Evolutionary conservation across 768 basidiomycete species (phyloP).

Genomic region (Trametes cubensis): DNA sequence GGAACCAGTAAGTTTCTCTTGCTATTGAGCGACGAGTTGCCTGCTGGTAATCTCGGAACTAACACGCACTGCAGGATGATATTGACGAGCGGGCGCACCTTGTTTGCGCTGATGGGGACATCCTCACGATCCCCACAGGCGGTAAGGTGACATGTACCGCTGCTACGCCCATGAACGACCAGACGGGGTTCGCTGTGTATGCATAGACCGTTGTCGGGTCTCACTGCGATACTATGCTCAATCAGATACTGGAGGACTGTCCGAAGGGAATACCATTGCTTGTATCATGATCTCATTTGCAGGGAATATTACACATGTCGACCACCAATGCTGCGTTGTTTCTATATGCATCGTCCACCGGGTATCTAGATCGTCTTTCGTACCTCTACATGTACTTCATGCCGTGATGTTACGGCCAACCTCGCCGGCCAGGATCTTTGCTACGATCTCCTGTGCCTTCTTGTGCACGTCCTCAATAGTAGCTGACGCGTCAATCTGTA

Average conservation of each 20-base stretch:
- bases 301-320: conserved; percentile 5
- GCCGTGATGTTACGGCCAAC: conserved; percentile 30
- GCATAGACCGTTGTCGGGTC: conserved; percentile 10
- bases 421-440: conserved; percentile 45
- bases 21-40: background rate
- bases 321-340: conserved; percentile 7
- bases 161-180: conserved; percentile 37
- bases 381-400: conserved; percentile 7
- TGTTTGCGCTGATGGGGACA: conserved; percentile 79
- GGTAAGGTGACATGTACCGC: conserved; percentile 59
- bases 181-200: conserved; percentile 50
- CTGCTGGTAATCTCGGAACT: background rate
- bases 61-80: conserved; percentile 48
- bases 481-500: conserved; percentile 69
- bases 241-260: no score
- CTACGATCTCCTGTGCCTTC: conserved; percentile 57
- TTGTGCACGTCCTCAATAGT: conserved; percentile 73
- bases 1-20: conserved; percentile 65
- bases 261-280: conserved; percentile 30
- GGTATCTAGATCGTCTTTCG: conserved; percentile 18
- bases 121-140: conserved; percentile 60
- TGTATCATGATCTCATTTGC: conserved; percentile 1
- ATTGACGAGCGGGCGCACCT: conserved; percentile 65
- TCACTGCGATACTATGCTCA: no score
- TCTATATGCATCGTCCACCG: conserved; percentile 16